Evolutionary conservation across 768 basidiomycete genomes (phyloP), one percentile per base, ranked within the genome.

Genomic region (Leucocoprinus birnbaumii): DNA sequence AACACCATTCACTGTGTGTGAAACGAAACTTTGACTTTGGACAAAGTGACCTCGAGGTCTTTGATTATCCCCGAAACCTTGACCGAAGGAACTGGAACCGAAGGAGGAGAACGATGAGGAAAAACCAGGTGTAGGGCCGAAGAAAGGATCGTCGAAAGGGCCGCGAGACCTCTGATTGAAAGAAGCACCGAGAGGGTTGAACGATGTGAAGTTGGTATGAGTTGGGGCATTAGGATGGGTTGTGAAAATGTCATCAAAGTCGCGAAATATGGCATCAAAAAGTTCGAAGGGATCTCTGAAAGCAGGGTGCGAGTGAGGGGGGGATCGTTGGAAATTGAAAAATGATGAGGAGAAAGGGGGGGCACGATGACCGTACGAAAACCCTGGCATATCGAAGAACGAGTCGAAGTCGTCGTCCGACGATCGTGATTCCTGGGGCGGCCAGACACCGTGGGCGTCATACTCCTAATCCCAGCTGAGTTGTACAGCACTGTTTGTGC

Each of bases 231-330:
- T 14, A 61, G 67, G 53, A 65, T 59, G 25, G 64, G 62, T 26
- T 62, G 64, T 14, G 24, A 59, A 59, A 49, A 59, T 58, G 43
- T 65, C 65, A 10, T 61, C 60, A 34, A 66, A 62, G 21, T 74
- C 74, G 18, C 82, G 80, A 56, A 92, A 91, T 53, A 90, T 82
- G 2, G 80, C 76, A 58, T 89, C 77, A 69, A 92, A 92, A 34
- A 92, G 70, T 19, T 78, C 71, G 64, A 90, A 91, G 1, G 89
- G 89, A 64, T 91, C 88, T 1, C 83, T 85, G 69, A 91, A 89
- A 40, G 64, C 67, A 60, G 66, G 61, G 58, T 73, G 74, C 11
- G 65, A 54, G 27, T 64, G 62, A 43, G 62, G 63, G 53, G 56
- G 65, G 41, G 61, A 61, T 4, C 38, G 8, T 51, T 57, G 65